Evolutionary conservation across 805 yeast genomes (phyloP).

Genomic region (Zygotorulaspora danielsina): DNA sequence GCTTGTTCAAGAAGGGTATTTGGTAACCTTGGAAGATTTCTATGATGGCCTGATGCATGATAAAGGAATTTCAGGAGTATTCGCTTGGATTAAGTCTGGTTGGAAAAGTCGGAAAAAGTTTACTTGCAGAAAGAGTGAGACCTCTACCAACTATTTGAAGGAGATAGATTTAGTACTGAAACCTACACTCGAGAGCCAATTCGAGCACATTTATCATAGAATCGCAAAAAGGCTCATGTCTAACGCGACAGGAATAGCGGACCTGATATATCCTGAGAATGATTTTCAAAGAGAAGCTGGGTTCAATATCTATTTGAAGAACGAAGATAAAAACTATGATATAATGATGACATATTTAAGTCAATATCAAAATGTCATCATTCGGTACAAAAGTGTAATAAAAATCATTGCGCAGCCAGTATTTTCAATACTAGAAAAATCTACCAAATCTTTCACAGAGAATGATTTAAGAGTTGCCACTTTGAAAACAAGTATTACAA

Average conservation of each 20-base stretch:
- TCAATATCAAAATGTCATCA: conserved; percentile 16
- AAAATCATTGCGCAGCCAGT: conserved; percentile 22
- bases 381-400: conserved; percentile 14
- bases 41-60: conserved; percentile 12
- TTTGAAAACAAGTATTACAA: conserved; percentile 29
- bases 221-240: conserved; percentile 18
- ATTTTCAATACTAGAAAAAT: conserved; percentile 18
- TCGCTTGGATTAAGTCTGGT: conserved; percentile 19
- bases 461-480: conserved; percentile 35
- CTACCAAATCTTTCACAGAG: conserved; percentile 28
- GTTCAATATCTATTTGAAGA: conserved; percentile 6
- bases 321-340: conserved; percentile 15
- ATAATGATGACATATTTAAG: conserved; percentile 22
- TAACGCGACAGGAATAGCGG: conserved; percentile 22
- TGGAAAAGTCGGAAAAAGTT: conserved; percentile 3
- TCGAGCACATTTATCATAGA: conserved; percentile 6
- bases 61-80: conserved; percentile 2
- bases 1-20: conserved; percentile 28
- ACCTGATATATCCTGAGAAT: conserved; percentile 19
- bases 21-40: conserved; percentile 30
- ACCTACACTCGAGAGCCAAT: conserved; percentile 14
- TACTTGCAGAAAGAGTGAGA: conserved; percentile 17
- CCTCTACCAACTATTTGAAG: conserved; percentile 18
- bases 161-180: conserved; percentile 17
- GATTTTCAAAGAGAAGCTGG: conserved; percentile 19